Evolutionary conservation across 108 stramenopile species (phyloP), one percentile per base, ranked within the genome.

Genomic region (Aurantiochytrium sp.): DNA sequence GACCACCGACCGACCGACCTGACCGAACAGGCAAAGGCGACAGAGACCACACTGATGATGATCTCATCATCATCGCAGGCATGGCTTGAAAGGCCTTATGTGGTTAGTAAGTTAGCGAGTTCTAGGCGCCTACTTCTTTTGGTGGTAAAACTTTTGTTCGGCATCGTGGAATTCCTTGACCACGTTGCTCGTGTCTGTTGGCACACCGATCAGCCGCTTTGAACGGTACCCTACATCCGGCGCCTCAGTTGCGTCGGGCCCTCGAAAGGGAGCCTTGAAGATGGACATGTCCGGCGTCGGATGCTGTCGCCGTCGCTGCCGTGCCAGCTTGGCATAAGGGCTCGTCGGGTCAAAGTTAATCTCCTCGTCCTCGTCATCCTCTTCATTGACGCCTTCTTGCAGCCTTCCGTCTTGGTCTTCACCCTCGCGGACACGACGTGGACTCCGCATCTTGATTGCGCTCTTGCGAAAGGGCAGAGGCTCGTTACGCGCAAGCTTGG

Each of bases 401-500:
- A 35, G 2, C 35, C 35, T 35, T 35, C 35, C 64, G 64, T 10
- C 42, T 1, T 2, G 14, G 14, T 69, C 64, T 8, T 10, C 35
- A 14, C n/a, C 64, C n/a, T 69, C 42, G 14, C 64, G 35, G 35
- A 14, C 21, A 8, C 35, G 64, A n/a, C n/a, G 64, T 2, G 76
- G 76, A 18, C 51, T 83, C 23, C 51, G 45, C 76, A 25, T 53
- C 45, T 53, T 83, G 5, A 53, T 12, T 8, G 51, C 49, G 25
- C 64, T 69, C 51, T 83, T 83, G n/a, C 76, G 45, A 12, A 53
- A 25, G 12, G 49, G 49, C 8, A 83, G 3, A 12, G 49, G 49
- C 51, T 83, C 51, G 76, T 83, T 83, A 2, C 76, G 76, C 76
- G 44, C 76, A 18, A 83, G 76, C 76, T 83, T 83, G 45, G 76